phyloP scores from a whole-genome alignment of 306 rosid species.

The Vigna angularis region DNA sequence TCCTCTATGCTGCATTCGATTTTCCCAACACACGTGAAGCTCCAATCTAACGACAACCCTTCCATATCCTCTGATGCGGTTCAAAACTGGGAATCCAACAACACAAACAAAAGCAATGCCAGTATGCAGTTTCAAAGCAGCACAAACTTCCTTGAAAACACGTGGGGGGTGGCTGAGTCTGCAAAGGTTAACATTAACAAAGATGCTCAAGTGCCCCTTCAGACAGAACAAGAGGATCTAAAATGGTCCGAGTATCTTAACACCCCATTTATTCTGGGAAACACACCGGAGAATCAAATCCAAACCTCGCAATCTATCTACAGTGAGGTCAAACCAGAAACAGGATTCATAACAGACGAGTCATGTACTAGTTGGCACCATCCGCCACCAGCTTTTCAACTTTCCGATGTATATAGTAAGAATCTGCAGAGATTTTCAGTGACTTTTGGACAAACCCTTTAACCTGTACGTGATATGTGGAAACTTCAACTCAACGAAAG shows the following conservation, averaged over 20 bases:
- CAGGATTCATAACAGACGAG: slow-evolving; percentile 53
- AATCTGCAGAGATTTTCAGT: slow-evolving; percentile 90
- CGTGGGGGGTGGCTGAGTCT: slow-evolving; percentile 60
- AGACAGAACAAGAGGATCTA: slow-evolving; percentile 63
- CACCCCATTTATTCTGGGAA: slow-evolving; percentile 60
- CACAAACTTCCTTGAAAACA: slow-evolving; percentile 48
- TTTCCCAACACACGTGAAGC: slow-evolving; percentile 58
- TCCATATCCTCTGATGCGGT: slow-evolving; percentile 55
- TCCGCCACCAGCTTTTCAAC: slow-evolving; percentile 50
- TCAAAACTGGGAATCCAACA: slow-evolving; percentile 66
- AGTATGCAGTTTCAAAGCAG: slow-evolving; percentile 50
- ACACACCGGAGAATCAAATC: slow-evolving; percentile 53
- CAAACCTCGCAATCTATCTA: slow-evolving; percentile 62
- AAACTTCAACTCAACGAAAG: slow-evolving; percentile 44
- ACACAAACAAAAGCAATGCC: slow-evolving; percentile 45
- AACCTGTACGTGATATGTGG: slow-evolving; percentile 43
- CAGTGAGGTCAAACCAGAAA: slow-evolving; percentile 69
- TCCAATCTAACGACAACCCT: slow-evolving; percentile 53
- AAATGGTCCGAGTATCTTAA: slow-evolving; percentile 88
- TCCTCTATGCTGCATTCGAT: slow-evolving; percentile 52
- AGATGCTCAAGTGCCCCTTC: slow-evolving; percentile 40
- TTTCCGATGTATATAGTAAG: slow-evolving; percentile 69
- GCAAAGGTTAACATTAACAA: slow-evolving; percentile 46
- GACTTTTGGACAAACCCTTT: slow-evolving; percentile 89
- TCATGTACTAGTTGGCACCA: slow-evolving; percentile 57